These are phyloP conservation scores for Spiraea crenata DNA, from an alignment of 331 rosid species.

Conservation along the genomic window DNA sequence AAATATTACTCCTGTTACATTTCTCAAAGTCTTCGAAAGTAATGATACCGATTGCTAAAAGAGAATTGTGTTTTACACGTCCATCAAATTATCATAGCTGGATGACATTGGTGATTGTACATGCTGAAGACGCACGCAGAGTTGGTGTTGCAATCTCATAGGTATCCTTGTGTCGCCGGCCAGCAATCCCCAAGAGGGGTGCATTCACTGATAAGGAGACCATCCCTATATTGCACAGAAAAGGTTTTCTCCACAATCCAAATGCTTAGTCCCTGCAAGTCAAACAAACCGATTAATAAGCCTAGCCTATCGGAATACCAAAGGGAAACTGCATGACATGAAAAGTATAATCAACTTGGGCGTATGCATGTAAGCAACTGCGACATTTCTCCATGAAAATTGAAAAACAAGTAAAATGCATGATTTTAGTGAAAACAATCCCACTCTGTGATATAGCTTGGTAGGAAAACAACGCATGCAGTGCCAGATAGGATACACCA, in stretches of 20 bases:
- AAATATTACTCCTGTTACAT: neutral
- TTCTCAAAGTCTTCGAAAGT: constrained; percentile 8
- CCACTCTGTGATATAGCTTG: neutral
- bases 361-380: neutral
- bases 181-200: neutral
- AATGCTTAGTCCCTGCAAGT: constrained; percentile 80
- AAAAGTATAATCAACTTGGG: no score
- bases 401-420: neutral
- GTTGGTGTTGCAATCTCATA: neutral
- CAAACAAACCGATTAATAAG: constrained; percentile 21
- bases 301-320: neutral
- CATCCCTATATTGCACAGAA: neutral
- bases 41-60: neutral
- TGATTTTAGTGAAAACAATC: neutral
- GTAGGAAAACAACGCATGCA: neutral
- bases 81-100: constrained; percentile 1
- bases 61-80: neutral
- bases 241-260: no score
- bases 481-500: neutral
- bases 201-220: neutral
- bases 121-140: neutral
- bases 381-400: neutral
- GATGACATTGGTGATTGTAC: neutral
- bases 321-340: neutral
- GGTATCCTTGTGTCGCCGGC: neutral